Base-by-base conservation (phyloP, 163 green algal species). In the Chlorella variabilis region DNA sequence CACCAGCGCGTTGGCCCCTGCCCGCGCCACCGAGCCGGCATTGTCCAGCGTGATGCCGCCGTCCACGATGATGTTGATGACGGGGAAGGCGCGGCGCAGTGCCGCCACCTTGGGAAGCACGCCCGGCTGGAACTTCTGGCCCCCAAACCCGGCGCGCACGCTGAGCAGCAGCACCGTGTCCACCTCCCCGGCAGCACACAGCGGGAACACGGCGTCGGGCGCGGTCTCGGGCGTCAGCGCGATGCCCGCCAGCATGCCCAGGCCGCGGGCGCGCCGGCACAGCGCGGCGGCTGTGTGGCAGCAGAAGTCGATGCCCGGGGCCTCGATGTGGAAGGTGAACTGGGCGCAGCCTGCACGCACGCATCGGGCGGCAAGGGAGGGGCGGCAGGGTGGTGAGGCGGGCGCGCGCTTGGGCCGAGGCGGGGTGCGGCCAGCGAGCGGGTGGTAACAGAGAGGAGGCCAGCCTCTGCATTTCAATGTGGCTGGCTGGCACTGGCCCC, bases 261-360 rank as follows among this genome's bases (percentile, higher is more conserved):
- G 71, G 13, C 29, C 41, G 31, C 83, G 84, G 5, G 62, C 76
- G 2, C 39, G 49, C 6, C 29, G 38, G 2, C 54, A 54, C 36
- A 80, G 56, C 36, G 56, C 54, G 15, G 73, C 73, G 15, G 73
- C 73, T 25, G 39, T 39, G 54, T n/a, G 4, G 73, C 73, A 80
- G 38, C 31, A 56, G 29, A 71, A 80, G 56, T 80, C 73, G 36
- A 80, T 58, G 36, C 73, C 73, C 2, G 73, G 73, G 13, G 73
- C 73, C 84, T 98, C 95, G 27, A 98, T 73, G 77, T 98, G 95
- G 86, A 98, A 98, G 0, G 92, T 97, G 86, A 94, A 95, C 89
- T 94, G 95, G 78, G 91, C 84, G 2, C 77, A 83, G 23, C 86
- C 86, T 80, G 73, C 51, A 58, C 0, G 20, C 54, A 62, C 13